phyloP scores from a whole-genome alignment of 2,329 filamentous ascomycete genomes.

The Ophiognomonia clavigignenti-juglandacearum region DNA sequence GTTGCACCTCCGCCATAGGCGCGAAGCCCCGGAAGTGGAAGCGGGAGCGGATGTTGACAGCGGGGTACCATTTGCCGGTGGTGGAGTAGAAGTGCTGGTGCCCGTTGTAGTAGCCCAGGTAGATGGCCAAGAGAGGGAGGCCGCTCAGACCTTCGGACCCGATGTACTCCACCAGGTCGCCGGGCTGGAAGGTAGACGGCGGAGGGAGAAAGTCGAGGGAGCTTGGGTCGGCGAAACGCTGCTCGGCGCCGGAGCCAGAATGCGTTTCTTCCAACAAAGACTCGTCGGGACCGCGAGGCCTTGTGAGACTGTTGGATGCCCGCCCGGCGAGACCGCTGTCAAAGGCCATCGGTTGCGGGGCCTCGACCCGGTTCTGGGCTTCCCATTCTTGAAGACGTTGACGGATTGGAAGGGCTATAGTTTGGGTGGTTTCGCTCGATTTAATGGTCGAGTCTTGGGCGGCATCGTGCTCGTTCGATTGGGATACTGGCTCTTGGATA shows the following conservation, averaged over 20 bases:
- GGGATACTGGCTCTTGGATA: constrained; percentile 2
- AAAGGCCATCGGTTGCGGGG: constrained; percentile 17
- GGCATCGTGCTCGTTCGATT: neutral
- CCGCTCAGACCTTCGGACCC: constrained; percentile 22
- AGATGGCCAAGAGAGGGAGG: constrained; percentile 45
- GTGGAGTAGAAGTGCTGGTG: constrained; percentile 50
- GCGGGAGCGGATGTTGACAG: constrained; percentile 38
- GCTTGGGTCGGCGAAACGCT: constrained; percentile 30
- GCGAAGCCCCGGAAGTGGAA: constrained; percentile 49
- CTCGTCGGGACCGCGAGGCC: constrained; percentile 24
- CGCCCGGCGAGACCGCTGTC: constrained; percentile 26
- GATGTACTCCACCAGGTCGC: constrained; percentile 47
- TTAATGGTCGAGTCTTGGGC: too few species aligned
- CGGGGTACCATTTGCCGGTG: constrained; percentile 45
- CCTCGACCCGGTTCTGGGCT: constrained; percentile 26
- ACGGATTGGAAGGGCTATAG: constrained; percentile 32
- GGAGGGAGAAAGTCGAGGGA: constrained; percentile 29
- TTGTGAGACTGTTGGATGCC: constrained; percentile 31
- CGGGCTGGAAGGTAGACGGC: constrained; percentile 29
- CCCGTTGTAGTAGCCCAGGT: constrained; percentile 45
- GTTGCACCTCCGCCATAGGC: constrained; percentile 33
- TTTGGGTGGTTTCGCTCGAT: too few species aligned
- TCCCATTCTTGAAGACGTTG: constrained; percentile 38
- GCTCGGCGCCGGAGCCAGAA: constrained; percentile 12
- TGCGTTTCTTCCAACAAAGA: constrained; percentile 22